phyloP scores from a whole-genome alignment of 2,329 filamentous ascomycete species.

The Colletotrichum echinochloae region DNA sequence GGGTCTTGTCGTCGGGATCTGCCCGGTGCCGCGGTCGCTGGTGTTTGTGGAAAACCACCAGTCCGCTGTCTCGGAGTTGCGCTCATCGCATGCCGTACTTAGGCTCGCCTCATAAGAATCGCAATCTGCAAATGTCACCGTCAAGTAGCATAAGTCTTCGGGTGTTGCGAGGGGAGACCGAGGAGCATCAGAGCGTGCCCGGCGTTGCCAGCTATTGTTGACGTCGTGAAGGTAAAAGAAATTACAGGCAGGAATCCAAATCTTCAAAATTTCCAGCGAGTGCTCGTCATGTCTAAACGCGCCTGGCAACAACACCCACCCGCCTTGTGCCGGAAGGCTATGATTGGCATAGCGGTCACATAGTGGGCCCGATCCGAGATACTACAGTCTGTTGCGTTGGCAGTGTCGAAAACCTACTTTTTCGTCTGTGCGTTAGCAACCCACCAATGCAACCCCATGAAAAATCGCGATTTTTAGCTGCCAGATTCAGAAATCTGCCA shows the following conservation, averaged over 20 bases:
- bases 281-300: slow-evolving; percentile 56
- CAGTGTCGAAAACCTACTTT: no score
- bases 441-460: no score
- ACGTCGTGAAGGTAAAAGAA: slow-evolving; percentile 24
- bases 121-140: background rate
- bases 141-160: background rate
- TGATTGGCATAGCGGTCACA: slow-evolving; percentile 3
- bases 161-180: background rate
- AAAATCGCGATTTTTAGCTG: no score
- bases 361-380: background rate
- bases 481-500: no score
- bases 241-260: slow-evolving; percentile 18
- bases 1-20: slow-evolving; percentile 47
- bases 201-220: slow-evolving; percentile 30
- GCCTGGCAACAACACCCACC: slow-evolving; percentile 42
- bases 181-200: slow-evolving; percentile 7
- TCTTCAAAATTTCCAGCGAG: slow-evolving; percentile 39
- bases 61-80: slow-evolving; percentile 84
- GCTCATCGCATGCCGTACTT: slow-evolving; percentile 78
- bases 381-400: no score
- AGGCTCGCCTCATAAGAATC: slow-evolving; percentile 37
- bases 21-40: slow-evolving; percentile 61
- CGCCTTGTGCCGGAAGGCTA: background rate
- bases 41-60: slow-evolving; percentile 83
- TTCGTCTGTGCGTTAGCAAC: no score